phyloP scores from a whole-genome alignment of 257 asterid species.

The Voacanga thouarsii region DNA sequence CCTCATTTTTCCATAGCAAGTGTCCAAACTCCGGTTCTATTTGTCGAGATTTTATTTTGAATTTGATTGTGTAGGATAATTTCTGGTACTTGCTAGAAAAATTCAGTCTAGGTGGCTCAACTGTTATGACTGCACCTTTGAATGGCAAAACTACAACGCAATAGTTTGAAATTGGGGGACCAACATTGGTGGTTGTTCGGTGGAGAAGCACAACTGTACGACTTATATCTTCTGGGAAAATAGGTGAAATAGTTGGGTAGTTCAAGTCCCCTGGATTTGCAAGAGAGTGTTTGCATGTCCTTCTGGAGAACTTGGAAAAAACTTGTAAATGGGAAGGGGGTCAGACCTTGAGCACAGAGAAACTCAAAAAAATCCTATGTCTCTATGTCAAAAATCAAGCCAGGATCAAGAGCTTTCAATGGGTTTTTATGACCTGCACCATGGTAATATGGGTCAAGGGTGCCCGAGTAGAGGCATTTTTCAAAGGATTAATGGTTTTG shows the following conservation, averaged over 20 bases:
- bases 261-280: conserved; percentile 60
- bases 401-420: conserved; percentile 63
- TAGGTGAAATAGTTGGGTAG: conserved; percentile 76
- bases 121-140: conserved; percentile 56
- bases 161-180: conserved; percentile 58
- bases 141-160: conserved; percentile 54
- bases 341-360: conserved; percentile 63
- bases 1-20: conserved; percentile 60
- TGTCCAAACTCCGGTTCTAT: conserved; percentile 68
- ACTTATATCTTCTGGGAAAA: conserved; percentile 47
- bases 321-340: conserved; percentile 56
- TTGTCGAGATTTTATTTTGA: conserved; percentile 38
- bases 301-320: conserved; percentile 51
- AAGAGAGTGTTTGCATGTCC: conserved; percentile 43
- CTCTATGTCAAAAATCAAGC: conserved; percentile 67
- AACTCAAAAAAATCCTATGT: conserved; percentile 82
- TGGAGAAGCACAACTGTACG: conserved; percentile 35
- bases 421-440: conserved; percentile 94
- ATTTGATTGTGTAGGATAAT: conserved; percentile 49
- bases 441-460: conserved; percentile 73
- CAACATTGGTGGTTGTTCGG: conserved; percentile 82
- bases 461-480: conserved; percentile 50
- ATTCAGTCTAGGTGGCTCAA: conserved; percentile 54
- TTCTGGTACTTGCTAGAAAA: conserved; percentile 48
- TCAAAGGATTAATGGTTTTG: conserved; percentile 47